A percentile compares a stretch with the other conserved stretches of the same genome.
Conservation (phyloP, 805 yeast genomes). For the Brettanomyces bruxellensis region DNA sequence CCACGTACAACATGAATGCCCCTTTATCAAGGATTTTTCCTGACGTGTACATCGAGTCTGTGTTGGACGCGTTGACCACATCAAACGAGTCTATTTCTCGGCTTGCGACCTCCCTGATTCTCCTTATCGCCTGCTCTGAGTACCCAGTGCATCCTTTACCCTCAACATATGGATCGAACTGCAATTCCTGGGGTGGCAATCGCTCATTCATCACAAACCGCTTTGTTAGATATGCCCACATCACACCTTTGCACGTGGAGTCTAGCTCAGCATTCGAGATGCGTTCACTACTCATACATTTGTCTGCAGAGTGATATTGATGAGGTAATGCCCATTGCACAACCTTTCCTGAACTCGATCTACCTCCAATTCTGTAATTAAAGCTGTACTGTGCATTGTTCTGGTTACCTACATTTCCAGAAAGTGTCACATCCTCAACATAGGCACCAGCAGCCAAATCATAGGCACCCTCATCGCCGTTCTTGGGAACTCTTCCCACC, state of each 20-base stretch:
- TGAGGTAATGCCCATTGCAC: slow-evolving; percentile 48
- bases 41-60: slow-evolving; percentile 83
- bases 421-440: slow-evolving; percentile 35
- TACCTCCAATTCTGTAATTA: slow-evolving; percentile 25
- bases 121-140: slow-evolving; percentile 24
- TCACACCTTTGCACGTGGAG: slow-evolving; percentile 46
- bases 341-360: slow-evolving; percentile 12
- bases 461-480: slow-evolving; percentile 31
- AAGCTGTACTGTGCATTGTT: slow-evolving; percentile 31
- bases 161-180: slow-evolving; percentile 52
- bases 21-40: slow-evolving; percentile 87
- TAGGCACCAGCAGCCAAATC: slow-evolving; percentile 67
- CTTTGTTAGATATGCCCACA: slow-evolving; percentile 36
- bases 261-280: slow-evolving; percentile 28
- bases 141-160: slow-evolving; percentile 28
- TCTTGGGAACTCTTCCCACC: slow-evolving; percentile 33
- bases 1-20: slow-evolving; percentile 74
- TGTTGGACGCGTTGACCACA: slow-evolving; percentile 45
- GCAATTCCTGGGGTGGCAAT: slow-evolving; percentile 24
- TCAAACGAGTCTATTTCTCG: slow-evolving; percentile 45
- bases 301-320: slow-evolving; percentile 32
- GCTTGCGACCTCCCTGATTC: slow-evolving; percentile 40
- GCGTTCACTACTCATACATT: slow-evolving; percentile 13
- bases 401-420: slow-evolving; percentile 27
- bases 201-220: slow-evolving; percentile 21